Evolutionary conservation across 2,329 filamentous ascomycete species (phyloP), one percentile per base, ranked within the genome.

Genomic region (Penicillium paneum): DNA sequence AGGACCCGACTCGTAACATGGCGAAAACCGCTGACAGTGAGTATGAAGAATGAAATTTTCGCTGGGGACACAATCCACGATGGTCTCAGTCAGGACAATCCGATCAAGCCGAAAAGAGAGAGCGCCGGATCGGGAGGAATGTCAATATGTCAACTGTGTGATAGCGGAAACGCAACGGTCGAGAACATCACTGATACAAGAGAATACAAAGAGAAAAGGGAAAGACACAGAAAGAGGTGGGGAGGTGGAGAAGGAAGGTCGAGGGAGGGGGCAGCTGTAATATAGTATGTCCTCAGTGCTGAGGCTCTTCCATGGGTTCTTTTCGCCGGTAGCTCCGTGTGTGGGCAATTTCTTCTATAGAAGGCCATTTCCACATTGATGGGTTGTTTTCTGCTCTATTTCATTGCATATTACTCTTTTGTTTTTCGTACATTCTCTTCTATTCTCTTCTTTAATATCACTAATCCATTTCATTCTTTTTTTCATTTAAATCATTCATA

Each of bases 1-100:
- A 78, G 50, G 74, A 73, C 49, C 75, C 74, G 49, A 77, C 68
- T 44, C 70, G 66, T 49, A 74, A 64, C 74, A 76, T 76, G n/a
- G 49, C 63, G 55, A 42, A 36, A 38, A 44, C 19, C 31, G 1
- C 29, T 32, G 29, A 10, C 8, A 32, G 43, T 29, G 38, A 36
- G 47, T n/a, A 35, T 35, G 46, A 45, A 32, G 24, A 24, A 19
- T 42, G 6, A 11, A 34, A 8, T 17, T 26, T 31, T 31, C 28
- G 8, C 21, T 31, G 7, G 12, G 19, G 36, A 39, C 47, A 40
- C 34, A 49, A 34, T 40, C 31, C 15, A 41, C 31, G 40, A 32
- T 31, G 13, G 17, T 46, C 24, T 46, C 39, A 21, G 34, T 56
- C 47, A 54, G 21, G 46, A 48, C 58, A 46, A 45, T 8, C 36